Evolutionary conservation across 805 yeast genomes (phyloP).

Genomic region (Pichia pseudocactophila): DNA sequence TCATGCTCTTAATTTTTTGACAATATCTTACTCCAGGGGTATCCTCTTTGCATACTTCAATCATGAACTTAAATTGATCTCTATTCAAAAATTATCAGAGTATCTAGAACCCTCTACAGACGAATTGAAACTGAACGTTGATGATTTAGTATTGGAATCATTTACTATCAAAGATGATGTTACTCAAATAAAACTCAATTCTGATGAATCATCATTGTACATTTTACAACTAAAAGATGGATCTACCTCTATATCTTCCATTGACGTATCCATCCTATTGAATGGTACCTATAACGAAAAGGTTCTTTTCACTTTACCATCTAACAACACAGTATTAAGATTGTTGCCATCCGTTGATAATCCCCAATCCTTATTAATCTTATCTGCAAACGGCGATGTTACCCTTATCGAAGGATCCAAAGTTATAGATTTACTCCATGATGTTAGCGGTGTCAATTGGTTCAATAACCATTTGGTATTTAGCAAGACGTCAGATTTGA

Average conservation of each 20-base stretch:
- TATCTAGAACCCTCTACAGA: constrained; percentile 12
- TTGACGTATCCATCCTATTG: constrained; percentile 4
- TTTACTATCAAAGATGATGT: constrained; percentile 4
- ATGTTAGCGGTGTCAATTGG: constrained; percentile 12
- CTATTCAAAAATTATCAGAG: constrained; percentile 13
- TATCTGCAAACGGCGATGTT: constrained; percentile 5
- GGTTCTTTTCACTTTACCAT: constrained; percentile 1
- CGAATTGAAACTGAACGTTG: constrained; percentile 1
- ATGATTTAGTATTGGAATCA: background rate
- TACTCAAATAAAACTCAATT: constrained; percentile 17
- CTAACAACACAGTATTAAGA: background rate
- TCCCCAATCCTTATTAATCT: background rate
- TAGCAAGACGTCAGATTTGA: background rate
- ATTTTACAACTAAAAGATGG: constrained; percentile 12
- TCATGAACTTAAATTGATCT: constrained; percentile 14
- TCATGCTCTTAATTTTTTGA: constrained; percentile 13
- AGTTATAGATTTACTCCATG: background rate
- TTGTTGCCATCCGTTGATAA: constrained; percentile 6
- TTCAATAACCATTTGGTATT: constrained; percentile 1
- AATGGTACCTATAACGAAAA: constrained; percentile 5
- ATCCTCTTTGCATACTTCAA: constrained; percentile 17
- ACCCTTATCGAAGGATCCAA: constrained; percentile 1
- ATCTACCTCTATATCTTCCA: background rate
- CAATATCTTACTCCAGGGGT: constrained; percentile 15
- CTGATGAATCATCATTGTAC: constrained; percentile 15